Base-by-base conservation (phyloP, 495 filamentous ascomycete genomes). In the Annulohypoxylon maeteangense region DNA sequence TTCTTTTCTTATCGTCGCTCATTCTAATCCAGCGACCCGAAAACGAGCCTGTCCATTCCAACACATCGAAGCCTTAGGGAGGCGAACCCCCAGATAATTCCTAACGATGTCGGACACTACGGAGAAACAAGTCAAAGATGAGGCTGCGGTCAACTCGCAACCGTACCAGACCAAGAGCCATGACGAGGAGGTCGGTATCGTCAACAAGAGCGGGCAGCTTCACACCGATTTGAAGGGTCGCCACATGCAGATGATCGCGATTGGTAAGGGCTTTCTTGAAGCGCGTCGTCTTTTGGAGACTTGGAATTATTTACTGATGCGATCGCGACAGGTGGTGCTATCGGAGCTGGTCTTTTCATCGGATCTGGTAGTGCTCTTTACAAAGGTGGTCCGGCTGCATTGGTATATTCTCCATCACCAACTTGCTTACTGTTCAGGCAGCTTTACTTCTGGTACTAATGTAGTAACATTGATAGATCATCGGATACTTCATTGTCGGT, bases 211-310 rank as follows among this genome's bases (percentile, higher is more conserved):
- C 53, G 65, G 55, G 1, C 68, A 72, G 59, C 74, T 82, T 55
- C 73, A 75, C 50, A 74, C 74, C 32, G 76, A 75, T 29, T 64
- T 82, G n/a, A 68, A 60, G 53, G 78, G 80, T 45, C 84, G 90
- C 29, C 90, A 93, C 71, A 87, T 92, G 84, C 90, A 92, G 65
- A 91, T 93, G 87, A 91, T 92, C 78, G 90, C 90, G 54, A 90
- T 93, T 70, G 90, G 89, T 86, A 74, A 62, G 78, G 78, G 16
- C 18, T 18, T n/a, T 44, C 29, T 2, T 34, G 75, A 29, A 68
- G 47, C 12, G 12, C 32, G 20, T n/a, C 16, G 1, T 23, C 53
- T 64, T 22, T 23, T 22, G 18, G 32, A 6, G 2, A 38, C 11
- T 3, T 48, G 12, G 7, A 38, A 23, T 31, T 29, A 16, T 32